phyloP scores from a whole-genome alignment of 2,329 filamentous ascomycete species.

The Calycina herbarum region DNA sequence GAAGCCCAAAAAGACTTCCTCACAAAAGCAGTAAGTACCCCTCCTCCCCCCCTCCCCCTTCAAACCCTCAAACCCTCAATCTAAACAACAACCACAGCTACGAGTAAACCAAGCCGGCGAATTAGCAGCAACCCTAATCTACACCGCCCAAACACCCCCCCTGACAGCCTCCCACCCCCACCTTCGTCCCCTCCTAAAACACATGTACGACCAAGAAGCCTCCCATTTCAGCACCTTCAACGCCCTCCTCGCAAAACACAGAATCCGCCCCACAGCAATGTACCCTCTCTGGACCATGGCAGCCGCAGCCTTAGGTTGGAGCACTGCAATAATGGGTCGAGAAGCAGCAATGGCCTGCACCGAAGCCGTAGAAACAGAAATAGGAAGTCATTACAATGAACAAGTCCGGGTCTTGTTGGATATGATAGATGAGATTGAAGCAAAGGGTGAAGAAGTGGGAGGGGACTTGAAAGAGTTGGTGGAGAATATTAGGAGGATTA shows the following conservation, averaged over 20 bases:
- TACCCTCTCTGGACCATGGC: conserved; percentile 86
- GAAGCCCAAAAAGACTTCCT: conserved; percentile 72
- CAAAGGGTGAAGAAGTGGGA: conserved; percentile 75
- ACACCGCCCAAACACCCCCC: conserved; percentile 83
- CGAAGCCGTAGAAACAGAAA: conserved; percentile 97
- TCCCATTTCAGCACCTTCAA: conserved; percentile 88
- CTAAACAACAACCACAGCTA: conserved; percentile 49
- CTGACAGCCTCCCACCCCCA: conserved; percentile 79
- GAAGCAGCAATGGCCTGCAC: conserved; percentile 99
- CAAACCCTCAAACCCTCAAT: neutral
- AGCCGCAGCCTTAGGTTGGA: conserved; percentile 82
- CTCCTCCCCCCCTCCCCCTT: neutral
- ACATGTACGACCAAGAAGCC: conserved; percentile 98
- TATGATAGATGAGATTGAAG: conserved; percentile 77
- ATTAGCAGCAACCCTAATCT: conserved; percentile 94
- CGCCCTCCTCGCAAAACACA: conserved; percentile 76
- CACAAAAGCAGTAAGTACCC: conserved; percentile 63
- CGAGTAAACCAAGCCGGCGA: conserved; percentile 98
- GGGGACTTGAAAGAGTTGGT: conserved; percentile 75
- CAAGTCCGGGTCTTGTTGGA: conserved; percentile 81
- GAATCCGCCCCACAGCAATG: conserved; percentile 87
- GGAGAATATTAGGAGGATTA: conserved; percentile 73
- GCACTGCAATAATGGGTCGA: conserved; percentile 81
- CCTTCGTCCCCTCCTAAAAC: conserved; percentile 85
- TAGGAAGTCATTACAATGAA: conserved; percentile 91